Base-by-base conservation (phyloP, 805 yeast genomes). In the Metschnikowia bowlesiae region DNA sequence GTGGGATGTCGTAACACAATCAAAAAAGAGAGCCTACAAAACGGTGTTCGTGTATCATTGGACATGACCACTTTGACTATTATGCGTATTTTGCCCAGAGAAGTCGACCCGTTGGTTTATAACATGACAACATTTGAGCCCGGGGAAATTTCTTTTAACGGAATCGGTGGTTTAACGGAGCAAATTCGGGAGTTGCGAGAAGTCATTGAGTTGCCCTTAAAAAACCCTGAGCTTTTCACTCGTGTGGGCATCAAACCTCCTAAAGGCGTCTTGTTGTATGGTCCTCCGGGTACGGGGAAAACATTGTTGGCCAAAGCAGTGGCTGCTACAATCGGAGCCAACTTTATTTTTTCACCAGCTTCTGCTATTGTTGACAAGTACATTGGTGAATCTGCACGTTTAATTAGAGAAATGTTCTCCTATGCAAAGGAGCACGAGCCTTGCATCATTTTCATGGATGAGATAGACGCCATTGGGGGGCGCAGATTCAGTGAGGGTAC, bases 231-330 rank as follows among this genome's bases (percentile, higher is more conserved):
- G 71, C 79, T 94, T 61, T 94, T 94, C 69, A 76, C 87, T 54
- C 84, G 99, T 67, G 97, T 94, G 33, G 99, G 99, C 44, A 94
- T 94, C 69, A 90, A 90, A 66, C 96, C 97, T n/a, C 99, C 99
- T 51, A 94, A 94, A 70, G 99, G 98, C 68, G 98, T 92, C 29
- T 74, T 94, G 54, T 77, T 94, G 47, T 94, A 94, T 65, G 99
- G 99, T 7, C 99, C 99, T 6, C 99, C 99, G 26, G 99, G 99
- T 62, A 94, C 99, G 0, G 98, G 99, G 65, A 92, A 92, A 68
- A 92, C 99, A 0, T 75, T 92, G 52, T 78, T 92, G 63, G 99
- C 99, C 14, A 91, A 94, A 64, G 98, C 98, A 0, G 97, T 91
- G 41, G 98, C 99, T 5, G 98, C 98, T 40, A 94, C 98, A 4